Percentiles rank a stretch among this genome's conserved stretches.
Evolutionary conservation across 2,329 filamentous ascomycete species (phyloP).

Genomic region (Septoria linicola): DNA sequence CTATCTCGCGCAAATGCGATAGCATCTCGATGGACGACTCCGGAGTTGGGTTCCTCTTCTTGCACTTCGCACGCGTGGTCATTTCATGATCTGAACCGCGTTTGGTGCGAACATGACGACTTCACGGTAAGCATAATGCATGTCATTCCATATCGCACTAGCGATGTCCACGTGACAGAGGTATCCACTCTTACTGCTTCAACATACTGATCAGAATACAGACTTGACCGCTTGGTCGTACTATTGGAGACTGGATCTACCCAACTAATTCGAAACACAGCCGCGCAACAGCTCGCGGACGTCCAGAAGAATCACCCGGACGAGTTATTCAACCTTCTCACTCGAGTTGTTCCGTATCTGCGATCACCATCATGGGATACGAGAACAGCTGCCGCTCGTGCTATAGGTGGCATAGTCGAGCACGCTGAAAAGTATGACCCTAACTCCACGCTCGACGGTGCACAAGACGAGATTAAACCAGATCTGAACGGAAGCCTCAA

Average conservation of each 20-base stretch:
- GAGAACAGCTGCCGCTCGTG: conserved; percentile 85
- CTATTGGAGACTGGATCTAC: conserved; percentile 97
- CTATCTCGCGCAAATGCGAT: not conserved
- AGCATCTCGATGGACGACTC: conserved; percentile 13
- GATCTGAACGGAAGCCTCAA: conserved; percentile 50
- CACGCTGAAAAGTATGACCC: conserved; percentile 87
- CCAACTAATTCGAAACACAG: conserved; percentile 91
- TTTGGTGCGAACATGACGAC: conserved; percentile 10
- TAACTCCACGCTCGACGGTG: conserved; percentile 45
- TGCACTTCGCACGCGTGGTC: conserved; percentile 5
- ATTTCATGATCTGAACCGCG: conserved; percentile 1
- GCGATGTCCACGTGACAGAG: conserved; percentile 11
- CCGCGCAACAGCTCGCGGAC: conserved; percentile 93
- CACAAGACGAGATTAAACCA: conserved; percentile 41
- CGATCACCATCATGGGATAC: conserved; percentile 97
- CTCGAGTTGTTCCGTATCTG: conserved; percentile 90
- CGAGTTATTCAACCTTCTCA: conserved; percentile 92
- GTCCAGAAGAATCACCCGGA: conserved; percentile 98
- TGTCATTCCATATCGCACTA: conserved; percentile 12
- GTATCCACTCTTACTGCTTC: too few relatives aligned
- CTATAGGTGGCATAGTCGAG: conserved; percentile 88
- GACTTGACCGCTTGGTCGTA: conserved; percentile 55
- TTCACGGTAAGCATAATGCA: conserved; percentile 15
- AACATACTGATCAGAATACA: conserved; percentile 21
- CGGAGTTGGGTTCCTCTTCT: not conserved